These are phyloP conservation scores for Ceratobasidium papillatum DNA, from an alignment of 1,284 basidiomycete genomes.

Conservation along the genomic window DNA sequence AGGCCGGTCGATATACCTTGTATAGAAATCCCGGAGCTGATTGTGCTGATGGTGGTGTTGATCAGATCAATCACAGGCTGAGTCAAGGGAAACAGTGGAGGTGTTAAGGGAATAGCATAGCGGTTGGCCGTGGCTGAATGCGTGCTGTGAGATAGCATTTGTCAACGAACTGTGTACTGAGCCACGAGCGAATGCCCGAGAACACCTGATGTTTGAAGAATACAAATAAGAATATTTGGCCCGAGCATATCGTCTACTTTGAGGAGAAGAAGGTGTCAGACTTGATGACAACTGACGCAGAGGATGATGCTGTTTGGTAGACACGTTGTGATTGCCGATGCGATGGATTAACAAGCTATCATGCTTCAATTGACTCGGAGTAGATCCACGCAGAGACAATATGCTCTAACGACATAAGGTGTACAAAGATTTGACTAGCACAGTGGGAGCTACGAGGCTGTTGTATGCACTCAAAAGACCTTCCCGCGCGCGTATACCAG, in stretches of 20 bases:
- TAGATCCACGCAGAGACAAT: not conserved
- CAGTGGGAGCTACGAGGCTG: too few relatives aligned
- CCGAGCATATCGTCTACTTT: not conserved
- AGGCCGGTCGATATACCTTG: not conserved
- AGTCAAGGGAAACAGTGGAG: not conserved
- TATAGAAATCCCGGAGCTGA: not conserved
- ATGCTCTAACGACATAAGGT: not conserved
- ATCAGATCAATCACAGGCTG: not conserved
- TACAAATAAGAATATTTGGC: not conserved
- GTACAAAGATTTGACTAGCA: not conserved
- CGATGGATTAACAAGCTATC: not conserved
- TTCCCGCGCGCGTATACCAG: too few relatives aligned
- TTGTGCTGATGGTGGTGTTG: not conserved
- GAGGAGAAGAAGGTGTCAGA: not conserved
- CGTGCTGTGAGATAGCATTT: not conserved
- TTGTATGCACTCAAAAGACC: too few relatives aligned
- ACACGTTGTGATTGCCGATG: not conserved
- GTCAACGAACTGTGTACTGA: not conserved
- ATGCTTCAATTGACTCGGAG: not conserved
- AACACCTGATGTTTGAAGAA: not conserved
- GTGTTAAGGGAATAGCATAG: not conserved
- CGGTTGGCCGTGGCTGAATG: not conserved
- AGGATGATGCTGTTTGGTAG: not conserved
- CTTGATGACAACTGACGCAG: not conserved
- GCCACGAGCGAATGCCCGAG: not conserved